phyloP scores from a whole-genome alignment of 192 early-diverging fungal species.

The Coemansia sp. region DNA sequence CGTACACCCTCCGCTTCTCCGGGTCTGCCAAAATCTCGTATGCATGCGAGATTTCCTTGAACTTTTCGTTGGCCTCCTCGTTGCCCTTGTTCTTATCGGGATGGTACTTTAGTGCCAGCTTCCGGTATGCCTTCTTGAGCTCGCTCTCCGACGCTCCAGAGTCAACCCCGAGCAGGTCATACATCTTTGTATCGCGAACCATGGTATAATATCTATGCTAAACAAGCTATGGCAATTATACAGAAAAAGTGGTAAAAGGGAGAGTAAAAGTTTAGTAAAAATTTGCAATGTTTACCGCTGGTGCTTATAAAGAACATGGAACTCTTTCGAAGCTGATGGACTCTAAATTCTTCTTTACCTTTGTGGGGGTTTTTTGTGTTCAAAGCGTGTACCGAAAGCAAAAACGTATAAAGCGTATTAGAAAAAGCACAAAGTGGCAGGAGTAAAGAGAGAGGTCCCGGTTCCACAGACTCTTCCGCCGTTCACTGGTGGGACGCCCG shows the following conservation, averaged over 20 bases:
- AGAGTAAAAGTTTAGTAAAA: background rate
- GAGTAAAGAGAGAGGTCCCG: background rate
- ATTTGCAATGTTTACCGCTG: background rate
- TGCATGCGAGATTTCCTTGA: slow-evolving; percentile 98
- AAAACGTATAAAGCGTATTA: background rate
- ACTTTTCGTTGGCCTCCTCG: slow-evolving; percentile 76
- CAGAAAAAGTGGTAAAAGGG: background rate
- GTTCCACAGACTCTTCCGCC: background rate
- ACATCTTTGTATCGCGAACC: slow-evolving; percentile 84
- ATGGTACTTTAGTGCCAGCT: slow-evolving; percentile 85
- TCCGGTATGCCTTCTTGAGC: slow-evolving; percentile 97
- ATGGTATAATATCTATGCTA: slow-evolving; percentile 9
- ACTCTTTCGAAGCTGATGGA: background rate
- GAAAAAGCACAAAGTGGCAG: slow-evolving; percentile 1
- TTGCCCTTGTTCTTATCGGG: slow-evolving; percentile 72
- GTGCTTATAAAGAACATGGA: background rate
- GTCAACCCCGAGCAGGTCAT: slow-evolving; percentile 84
- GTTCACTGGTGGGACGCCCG: background rate
- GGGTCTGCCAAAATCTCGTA: slow-evolving; percentile 94
- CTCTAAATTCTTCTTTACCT: background rate
- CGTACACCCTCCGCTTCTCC: slow-evolving; percentile 88
- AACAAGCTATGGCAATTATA: background rate
- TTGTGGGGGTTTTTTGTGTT: background rate
- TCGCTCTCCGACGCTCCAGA: slow-evolving; percentile 75
- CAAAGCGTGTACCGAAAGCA: background rate